Conservation (phyloP, 2,329 filamentous ascomycete species). For the Harringtonia lauricola region DNA sequence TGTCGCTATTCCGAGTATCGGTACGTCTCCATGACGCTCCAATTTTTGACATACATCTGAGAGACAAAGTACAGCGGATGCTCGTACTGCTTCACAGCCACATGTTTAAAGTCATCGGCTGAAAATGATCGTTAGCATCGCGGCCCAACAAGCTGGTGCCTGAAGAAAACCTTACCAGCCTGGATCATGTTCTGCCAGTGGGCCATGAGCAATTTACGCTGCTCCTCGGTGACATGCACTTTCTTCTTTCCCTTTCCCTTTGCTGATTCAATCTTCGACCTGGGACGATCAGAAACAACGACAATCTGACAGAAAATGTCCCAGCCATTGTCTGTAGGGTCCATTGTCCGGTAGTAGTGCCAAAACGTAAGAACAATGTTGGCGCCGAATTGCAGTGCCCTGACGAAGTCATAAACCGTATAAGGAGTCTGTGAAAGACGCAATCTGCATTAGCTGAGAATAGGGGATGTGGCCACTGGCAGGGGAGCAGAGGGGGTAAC, state of each 20-base stretch:
- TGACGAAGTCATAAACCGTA: slow-evolving; percentile 28
- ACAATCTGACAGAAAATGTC: slow-evolving; percentile 14
- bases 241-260: slow-evolving; percentile 16
- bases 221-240: slow-evolving; percentile 12
- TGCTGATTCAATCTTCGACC: slow-evolving; percentile 13
- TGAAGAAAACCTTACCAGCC: slow-evolving; percentile 6
- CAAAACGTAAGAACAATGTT: slow-evolving; percentile 36
- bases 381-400: slow-evolving; percentile 31
- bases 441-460: too few relatives aligned
- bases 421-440: slow-evolving; percentile 19
- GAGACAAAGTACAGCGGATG: slow-evolving; percentile 32
- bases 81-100: slow-evolving; percentile 20
- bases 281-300: background rate
- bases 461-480: too few relatives aligned
- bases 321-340: slow-evolving; percentile 19
- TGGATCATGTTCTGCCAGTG: slow-evolving; percentile 17
- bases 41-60: slow-evolving; percentile 32
- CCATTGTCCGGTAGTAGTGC: slow-evolving; percentile 35
- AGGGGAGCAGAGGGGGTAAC: background rate
- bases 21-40: slow-evolving; percentile 15
- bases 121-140: too few relatives aligned
- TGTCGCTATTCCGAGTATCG: too few relatives aligned
- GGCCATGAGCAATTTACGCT: slow-evolving; percentile 22
- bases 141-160: background rate
- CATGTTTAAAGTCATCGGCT: slow-evolving; percentile 2